A percentile compares a stretch with the other conserved stretches of the same genome.
Evolutionary conservation across 768 basidiomycete genomes (phyloP).

Genomic region (Leccinum ochraceum): DNA sequence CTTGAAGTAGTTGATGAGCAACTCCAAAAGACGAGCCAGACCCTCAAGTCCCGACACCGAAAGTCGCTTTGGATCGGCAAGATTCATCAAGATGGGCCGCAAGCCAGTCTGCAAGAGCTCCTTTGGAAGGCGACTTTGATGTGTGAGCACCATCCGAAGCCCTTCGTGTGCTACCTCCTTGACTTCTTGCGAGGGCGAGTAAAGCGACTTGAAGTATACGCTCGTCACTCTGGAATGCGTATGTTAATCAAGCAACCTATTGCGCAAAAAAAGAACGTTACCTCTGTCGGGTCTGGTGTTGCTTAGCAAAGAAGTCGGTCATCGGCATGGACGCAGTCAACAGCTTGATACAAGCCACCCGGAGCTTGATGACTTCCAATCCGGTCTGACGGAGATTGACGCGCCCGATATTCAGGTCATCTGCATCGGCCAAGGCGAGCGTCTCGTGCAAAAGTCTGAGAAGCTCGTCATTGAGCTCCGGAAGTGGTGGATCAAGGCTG

Average conservation of each 20-base stretch:
- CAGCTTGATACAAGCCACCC: constrained; percentile 92
- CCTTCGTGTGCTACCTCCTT: constrained; percentile 96
- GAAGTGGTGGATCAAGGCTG: constrained; percentile 82
- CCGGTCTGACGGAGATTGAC: constrained; percentile 74
- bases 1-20: constrained; percentile 98
- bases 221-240: constrained; percentile 70
- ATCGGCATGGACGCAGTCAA: constrained; percentile 93
- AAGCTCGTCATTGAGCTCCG: constrained; percentile 91
- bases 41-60: constrained; percentile 93
- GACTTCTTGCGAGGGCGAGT: constrained; percentile 86
- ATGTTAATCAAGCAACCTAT: constrained; percentile 5
- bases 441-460: constrained; percentile 91
- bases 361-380: constrained; percentile 82
- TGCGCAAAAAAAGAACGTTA: constrained; percentile 33
- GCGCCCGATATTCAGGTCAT: constrained; percentile 81
- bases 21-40: constrained; percentile 87
- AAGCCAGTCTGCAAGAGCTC: constrained; percentile 94
- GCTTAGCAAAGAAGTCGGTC: constrained; percentile 89
- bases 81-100: constrained; percentile 95
- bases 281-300: constrained; percentile 84
- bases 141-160: constrained; percentile 81
- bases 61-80: constrained; percentile 93
- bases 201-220: constrained; percentile 98
- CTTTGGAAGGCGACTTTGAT: constrained; percentile 91
- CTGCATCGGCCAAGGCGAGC: constrained; percentile 92